Evolutionary conservation across 2,329 filamentous ascomycete genomes (phyloP).

Genomic region (Verruconis gallopava): DNA sequence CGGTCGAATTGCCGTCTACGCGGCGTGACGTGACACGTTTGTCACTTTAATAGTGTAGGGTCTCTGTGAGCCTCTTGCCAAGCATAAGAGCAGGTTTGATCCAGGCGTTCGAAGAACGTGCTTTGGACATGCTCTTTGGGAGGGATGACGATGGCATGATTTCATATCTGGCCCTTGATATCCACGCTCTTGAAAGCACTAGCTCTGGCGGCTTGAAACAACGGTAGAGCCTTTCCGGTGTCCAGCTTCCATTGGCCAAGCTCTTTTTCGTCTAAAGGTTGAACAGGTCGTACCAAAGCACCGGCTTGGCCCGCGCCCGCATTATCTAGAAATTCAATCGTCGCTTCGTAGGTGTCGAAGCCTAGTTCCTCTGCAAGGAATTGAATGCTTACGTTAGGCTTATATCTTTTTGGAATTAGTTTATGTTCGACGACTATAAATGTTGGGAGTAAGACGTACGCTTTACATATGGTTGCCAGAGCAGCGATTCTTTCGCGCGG

Average conservation of each 20-base stretch:
- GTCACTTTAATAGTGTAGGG: too few relatives aligned
- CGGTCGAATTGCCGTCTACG: too few relatives aligned
- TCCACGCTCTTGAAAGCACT: constrained; percentile 78
- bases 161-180: constrained; percentile 95
- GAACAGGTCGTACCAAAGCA: constrained; percentile 25
- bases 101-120: too few relatives aligned
- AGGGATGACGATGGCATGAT: too few relatives aligned
- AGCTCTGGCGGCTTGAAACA: constrained; percentile 62
- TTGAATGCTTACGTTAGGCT: constrained; percentile 74
- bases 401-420: constrained; percentile 55
- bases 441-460: constrained; percentile 48
- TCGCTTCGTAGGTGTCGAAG: constrained; percentile 85
- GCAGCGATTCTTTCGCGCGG: constrained; percentile 83
- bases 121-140: too few relatives aligned
- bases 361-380: constrained; percentile 93
- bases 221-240: constrained; percentile 9
- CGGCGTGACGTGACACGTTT: too few relatives aligned
- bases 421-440: constrained; percentile 26
- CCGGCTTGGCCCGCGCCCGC: not conserved
- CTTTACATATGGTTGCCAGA: constrained; percentile 83
- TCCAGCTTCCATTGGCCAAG: constrained; percentile 32
- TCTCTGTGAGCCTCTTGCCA: too few relatives aligned
- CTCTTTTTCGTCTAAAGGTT: constrained; percentile 60
- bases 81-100: too few relatives aligned
- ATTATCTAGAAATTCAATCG: constrained; percentile 74